Conservation (phyloP, 495 filamentous ascomycete genomes). For the Aspergillus leporis region DNA sequence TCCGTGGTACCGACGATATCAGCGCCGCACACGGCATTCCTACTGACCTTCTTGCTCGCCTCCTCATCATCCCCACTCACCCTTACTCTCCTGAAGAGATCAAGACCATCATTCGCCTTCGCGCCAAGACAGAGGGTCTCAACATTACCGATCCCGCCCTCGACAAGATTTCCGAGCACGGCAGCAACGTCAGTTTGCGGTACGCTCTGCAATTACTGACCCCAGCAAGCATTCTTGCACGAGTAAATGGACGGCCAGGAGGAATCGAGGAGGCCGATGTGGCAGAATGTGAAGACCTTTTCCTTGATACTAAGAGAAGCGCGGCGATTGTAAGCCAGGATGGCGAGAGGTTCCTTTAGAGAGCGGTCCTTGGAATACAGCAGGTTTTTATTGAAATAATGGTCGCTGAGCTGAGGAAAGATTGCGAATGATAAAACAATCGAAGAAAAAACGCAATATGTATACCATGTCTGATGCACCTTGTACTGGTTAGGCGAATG, state of each 20-base stretch:
- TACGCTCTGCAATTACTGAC: constrained; percentile 92
- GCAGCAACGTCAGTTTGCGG: constrained; percentile 81
- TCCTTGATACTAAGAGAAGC: constrained; percentile 86
- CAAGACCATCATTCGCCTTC: constrained; percentile 80
- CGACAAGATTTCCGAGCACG: constrained; percentile 80
- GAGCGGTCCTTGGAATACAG: not conserved
- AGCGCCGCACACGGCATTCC: constrained; percentile 90
- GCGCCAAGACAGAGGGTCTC: constrained; percentile 77
- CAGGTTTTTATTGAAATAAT: not conserved
- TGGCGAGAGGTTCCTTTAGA: constrained; percentile 58
- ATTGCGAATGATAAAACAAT: constrained; percentile 4
- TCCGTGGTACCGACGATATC: constrained; percentile 81
- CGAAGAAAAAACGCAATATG: constrained; percentile 14
- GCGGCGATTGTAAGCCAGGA: constrained; percentile 68
- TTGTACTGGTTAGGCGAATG: constrained; percentile 12
- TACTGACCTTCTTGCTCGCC: constrained; percentile 84
- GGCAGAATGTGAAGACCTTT: constrained; percentile 84
- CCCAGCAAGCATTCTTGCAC: constrained; percentile 73
- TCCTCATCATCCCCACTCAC: constrained; percentile 93
- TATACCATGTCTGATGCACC: constrained; percentile 30
- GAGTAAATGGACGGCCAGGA: constrained; percentile 64
- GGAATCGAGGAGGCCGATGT: constrained; percentile 83
- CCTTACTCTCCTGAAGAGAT: constrained; percentile 84
- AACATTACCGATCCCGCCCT: constrained; percentile 79
- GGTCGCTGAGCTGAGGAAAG: not conserved